Base-by-base conservation (phyloP, 306 rosid genomes). In the Cyclanthera cordifolia region DNA sequence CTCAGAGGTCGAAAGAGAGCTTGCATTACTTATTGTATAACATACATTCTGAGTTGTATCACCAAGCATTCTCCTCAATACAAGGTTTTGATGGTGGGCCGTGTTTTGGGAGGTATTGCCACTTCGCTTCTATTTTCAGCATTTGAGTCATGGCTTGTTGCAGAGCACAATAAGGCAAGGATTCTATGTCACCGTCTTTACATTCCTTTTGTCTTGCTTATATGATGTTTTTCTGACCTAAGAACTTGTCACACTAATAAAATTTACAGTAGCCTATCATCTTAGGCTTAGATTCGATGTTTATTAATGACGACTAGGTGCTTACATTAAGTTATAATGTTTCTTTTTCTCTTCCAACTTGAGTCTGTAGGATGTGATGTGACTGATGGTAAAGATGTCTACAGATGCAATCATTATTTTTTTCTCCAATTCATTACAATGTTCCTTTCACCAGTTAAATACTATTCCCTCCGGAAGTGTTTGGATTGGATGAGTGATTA, bases 1-100 rank as follows among this genome's bases (percentile, higher is more conserved):
- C 80, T 68, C 89, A 93, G 96, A 90, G 96, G 99, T 14, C 90
- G 95, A 67, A 94, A 88, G 95, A 90, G 99, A 85, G 99, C 99
- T 32, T 87, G 95, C 61, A 81, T 90, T 63, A 94, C 97, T 46
- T 94, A 94, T 75, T 94, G 99, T 80, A 82, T 94, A 67, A 80
- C 97, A 69, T 94, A 94, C 86, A 90, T 94, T 51, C 70, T 90
- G 58, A 93, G 99, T 73, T 94, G 99, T 76, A 75, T 90, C 83
- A 94, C 99, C 78, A 90, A 94, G 69, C 99, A 94, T 73, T 94
- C 89, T 76, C 90, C 99, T 12, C 86, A 94, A 14, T 94, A 94
- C 81, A 86, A 77, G 81, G 83, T 94, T 57, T 76, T 94, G 71
- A 83, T 93, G 96, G 50, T 93, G 91, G 99, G 99, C 54, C 99